phyloP scores from a whole-genome alignment of 441 rosid genomes.

The Cnidoscolus chayamansa region DNA sequence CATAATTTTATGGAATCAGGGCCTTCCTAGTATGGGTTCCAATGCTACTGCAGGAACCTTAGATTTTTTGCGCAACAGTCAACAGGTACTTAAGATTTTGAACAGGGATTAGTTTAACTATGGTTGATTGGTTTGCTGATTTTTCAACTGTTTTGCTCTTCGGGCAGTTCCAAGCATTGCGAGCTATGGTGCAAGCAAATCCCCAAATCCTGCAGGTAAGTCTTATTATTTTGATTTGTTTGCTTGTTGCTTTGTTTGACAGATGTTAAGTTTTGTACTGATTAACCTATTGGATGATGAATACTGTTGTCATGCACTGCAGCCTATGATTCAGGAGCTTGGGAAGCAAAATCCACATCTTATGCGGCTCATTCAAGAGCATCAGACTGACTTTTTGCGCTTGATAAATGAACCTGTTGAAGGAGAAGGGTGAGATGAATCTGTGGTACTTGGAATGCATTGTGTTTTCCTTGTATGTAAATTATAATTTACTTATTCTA shows the following conservation, averaged over 20 bases:
- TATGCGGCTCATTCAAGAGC: constrained; percentile 85
- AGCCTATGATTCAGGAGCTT: constrained; percentile 96
- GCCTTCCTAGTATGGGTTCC: constrained; percentile 74
- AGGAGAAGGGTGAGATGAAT: constrained; percentile 68
- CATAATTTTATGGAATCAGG: constrained; percentile 33
- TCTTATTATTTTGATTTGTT: neutral
- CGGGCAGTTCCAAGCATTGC: constrained; percentile 92
- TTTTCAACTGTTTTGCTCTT: neutral
- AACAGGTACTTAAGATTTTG: constrained; percentile 44
- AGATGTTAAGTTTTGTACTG: neutral
- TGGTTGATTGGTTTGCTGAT: neutral
- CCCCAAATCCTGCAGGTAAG: constrained; percentile 88
- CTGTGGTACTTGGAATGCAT: neutral
- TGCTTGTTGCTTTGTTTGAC: neutral
- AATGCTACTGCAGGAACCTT: constrained; percentile 65
- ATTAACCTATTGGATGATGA: neutral
- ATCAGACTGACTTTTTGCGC: constrained; percentile 77
- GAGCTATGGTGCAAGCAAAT: constrained; percentile 93
- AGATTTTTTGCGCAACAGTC: constrained; percentile 85
- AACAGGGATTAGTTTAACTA: too few relatives aligned
- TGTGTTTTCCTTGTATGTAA: neutral
- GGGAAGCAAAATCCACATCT: constrained; percentile 85
- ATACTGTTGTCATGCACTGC: constrained; percentile 16
- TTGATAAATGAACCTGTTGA: constrained; percentile 85
- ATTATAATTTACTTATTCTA: constrained; percentile 7